Conservation (phyloP, 768 basidiomycete species). For the Boletus rubroflammeus region DNA sequence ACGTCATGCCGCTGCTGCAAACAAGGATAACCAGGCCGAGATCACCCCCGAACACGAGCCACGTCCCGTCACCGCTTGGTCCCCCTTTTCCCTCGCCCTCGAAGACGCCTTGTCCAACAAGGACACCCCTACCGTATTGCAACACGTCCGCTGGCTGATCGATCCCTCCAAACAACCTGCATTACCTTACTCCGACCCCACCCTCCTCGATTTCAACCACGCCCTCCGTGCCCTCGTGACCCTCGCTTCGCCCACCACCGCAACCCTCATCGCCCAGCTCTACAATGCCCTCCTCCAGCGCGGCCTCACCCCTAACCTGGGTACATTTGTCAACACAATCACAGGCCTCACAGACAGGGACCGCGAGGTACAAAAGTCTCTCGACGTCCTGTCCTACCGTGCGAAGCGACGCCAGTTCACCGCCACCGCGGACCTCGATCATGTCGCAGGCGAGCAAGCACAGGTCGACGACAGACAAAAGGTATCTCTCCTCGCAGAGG, state of each 20-base stretch:
- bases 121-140: slow-evolving; percentile 4
- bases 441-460: slow-evolving; percentile 11
- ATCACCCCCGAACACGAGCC: slow-evolving; percentile 15
- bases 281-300: slow-evolving; percentile 70
- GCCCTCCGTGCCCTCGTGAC: slow-evolving; percentile 47
- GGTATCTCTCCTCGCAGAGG: slow-evolving; percentile 51
- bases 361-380: slow-evolving; percentile 50
- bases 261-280: slow-evolving; percentile 54
- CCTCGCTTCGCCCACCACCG: slow-evolving; percentile 43
- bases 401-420: slow-evolving; percentile 31
- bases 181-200: slow-evolving; percentile 29
- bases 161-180: slow-evolving; percentile 32
- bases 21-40: slow-evolving; percentile 18
- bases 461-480: slow-evolving; percentile 34
- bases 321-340: slow-evolving; percentile 64
- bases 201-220: slow-evolving; percentile 56
- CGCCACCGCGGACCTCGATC: slow-evolving; percentile 1
- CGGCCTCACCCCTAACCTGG: slow-evolving; percentile 56
- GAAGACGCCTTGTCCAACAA: slow-evolving; percentile 18
- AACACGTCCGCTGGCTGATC: slow-evolving; percentile 31
- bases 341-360: slow-evolving; percentile 63
- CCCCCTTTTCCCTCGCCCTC: slow-evolving; percentile 17
- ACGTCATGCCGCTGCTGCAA: slow-evolving; percentile 46
- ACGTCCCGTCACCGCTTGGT: slow-evolving; percentile 25
- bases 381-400: slow-evolving; percentile 42